Percentiles rank a stretch among this genome's conserved stretches.
These are phyloP conservation scores for Saccharomycopsis fibuligera DNA, from an alignment of 805 yeast genomes.

Conservation along the genomic window DNA sequence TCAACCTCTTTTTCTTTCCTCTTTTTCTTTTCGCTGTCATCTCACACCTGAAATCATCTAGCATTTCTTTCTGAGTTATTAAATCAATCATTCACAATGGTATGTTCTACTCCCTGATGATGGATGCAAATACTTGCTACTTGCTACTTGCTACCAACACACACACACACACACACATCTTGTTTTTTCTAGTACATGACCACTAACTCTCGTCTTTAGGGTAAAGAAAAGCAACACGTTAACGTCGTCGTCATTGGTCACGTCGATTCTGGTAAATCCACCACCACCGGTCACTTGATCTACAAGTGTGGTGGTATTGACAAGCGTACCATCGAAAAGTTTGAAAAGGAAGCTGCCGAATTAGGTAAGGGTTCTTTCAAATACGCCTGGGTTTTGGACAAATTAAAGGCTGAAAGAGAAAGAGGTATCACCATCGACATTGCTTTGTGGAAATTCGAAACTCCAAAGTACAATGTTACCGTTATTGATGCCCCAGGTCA, in stretches of 20 bases:
- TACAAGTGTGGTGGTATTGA: constrained; percentile 99
- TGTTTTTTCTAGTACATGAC: not conserved
- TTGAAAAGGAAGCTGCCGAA: constrained; percentile 97
- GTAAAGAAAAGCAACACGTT: constrained; percentile 96
- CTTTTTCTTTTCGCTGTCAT: constrained; percentile 23
- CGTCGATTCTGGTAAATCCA: constrained; percentile 99
- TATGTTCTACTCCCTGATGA: constrained; percentile 12
- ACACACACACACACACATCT: constrained; percentile 3
- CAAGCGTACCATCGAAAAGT: constrained; percentile 97
- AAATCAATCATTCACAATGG: constrained; percentile 21
- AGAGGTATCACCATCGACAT: constrained; percentile 96
- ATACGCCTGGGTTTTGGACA: constrained; percentile 97
- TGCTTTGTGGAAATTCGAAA: constrained; percentile 89
- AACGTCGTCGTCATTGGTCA: constrained; percentile 99
- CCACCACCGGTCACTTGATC: constrained; percentile 99
- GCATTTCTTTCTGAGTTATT: constrained; percentile 32
- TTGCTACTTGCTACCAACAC: not conserved
- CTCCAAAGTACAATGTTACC: constrained; percentile 83
- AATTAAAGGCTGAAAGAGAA: constrained; percentile 92
- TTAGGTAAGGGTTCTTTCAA: constrained; percentile 96
- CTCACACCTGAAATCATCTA: constrained; percentile 34
- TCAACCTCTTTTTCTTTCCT: constrained; percentile 15
- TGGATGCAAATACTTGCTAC: not conserved
- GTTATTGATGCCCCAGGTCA: constrained; percentile 95
- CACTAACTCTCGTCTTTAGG: constrained; percentile 36